Base-by-base conservation (phyloP, 108 stramenopile species). In the Skeletonema potamos region DNA sequence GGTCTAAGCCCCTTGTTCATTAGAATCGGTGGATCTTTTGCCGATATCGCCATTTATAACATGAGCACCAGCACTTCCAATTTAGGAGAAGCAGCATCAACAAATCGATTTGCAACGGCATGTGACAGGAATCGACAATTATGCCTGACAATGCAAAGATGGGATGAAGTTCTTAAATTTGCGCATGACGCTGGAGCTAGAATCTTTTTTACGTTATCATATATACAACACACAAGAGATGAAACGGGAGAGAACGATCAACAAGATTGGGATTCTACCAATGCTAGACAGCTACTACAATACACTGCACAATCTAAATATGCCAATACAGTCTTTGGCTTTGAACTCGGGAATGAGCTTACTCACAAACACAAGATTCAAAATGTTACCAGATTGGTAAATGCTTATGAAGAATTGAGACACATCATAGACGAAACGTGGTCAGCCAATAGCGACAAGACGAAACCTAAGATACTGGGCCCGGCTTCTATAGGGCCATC, bases 331-430 rank as follows among this genome's bases (percentile, higher is more conserved):
- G 63, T 77, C 0, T 73, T 58, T 54, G 76, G 76, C 3, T 77
- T 77, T 68, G 76, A 77, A 27, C 27, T 77, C 7, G 76, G 76
- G 20, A 77, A 77, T 59, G 76, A 77, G n/a, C 24, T 74, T 24
- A 56, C 65, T 9, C 76, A 77, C 20, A 73, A 67, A 55, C 28
- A 28, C 13, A 77, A 77, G 72, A 27, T 44, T 6, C 57, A 30
- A 28, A 77, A 77, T 51, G 36, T 68, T 27, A 77, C 76, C 8
- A 29, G 76, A 18, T 62, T 73, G 12, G 76, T 68, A n/a, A 28
- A 60, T 34, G 76, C 76, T 24, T 73, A 77, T 30, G 27, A 60
- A 39, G 72, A 77, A 39, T 59, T 77, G 66, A 65, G 72, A 58
- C 17, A 20, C 4, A 66, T 77, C 17, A 54, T 77, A n/a, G 66